These are phyloP conservation scores for Endoconidiophora polonica DNA, from an alignment of 2,329 filamentous ascomycete species.

Conservation along the genomic window DNA sequence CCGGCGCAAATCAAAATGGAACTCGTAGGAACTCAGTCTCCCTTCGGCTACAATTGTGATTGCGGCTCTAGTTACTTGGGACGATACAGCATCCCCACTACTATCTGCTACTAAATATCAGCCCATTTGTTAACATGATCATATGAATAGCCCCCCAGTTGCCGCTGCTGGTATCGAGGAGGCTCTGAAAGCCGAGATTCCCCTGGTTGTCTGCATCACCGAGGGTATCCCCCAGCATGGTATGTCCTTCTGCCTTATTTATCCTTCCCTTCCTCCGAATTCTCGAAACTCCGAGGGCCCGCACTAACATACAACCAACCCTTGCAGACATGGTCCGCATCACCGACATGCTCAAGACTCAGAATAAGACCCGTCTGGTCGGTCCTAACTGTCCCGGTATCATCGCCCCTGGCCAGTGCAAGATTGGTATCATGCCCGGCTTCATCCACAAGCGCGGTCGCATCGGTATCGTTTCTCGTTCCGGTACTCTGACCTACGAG, in stretches of 20 bases:
- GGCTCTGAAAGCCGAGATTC: slow-evolving; percentile 81
- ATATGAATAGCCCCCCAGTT: slow-evolving; percentile 54
- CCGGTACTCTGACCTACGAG: slow-evolving; percentile 96
- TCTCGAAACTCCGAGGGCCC: background rate
- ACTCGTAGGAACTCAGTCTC: too few species aligned
- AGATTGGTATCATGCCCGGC: slow-evolving; percentile 98
- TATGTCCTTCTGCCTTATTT: slow-evolving; percentile 26
- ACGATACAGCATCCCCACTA: background rate
- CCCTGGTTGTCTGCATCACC: slow-evolving; percentile 91
- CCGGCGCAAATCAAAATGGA: background rate
- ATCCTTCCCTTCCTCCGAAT: slow-evolving; percentile 11
- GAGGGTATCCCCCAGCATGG: slow-evolving; percentile 96
- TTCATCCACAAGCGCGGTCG: slow-evolving; percentile 99
- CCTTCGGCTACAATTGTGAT: background rate
- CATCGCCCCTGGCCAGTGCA: slow-evolving; percentile 91
- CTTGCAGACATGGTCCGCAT: slow-evolving; percentile 89
- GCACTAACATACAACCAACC: background rate
- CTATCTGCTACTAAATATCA: background rate
- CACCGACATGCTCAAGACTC: slow-evolving; percentile 92
- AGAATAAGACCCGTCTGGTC: slow-evolving; percentile 90
- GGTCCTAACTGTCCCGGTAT: slow-evolving; percentile 97
- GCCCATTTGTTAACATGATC: background rate
- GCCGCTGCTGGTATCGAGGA: slow-evolving; percentile 94
- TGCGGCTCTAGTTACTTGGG: slow-evolving; percentile 4
- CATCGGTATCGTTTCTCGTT: slow-evolving; percentile 95